These are phyloP conservation scores for Aspergillus sp. DNA, from an alignment of 2,329 filamentous ascomycete genomes.

Conservation along the genomic window DNA sequence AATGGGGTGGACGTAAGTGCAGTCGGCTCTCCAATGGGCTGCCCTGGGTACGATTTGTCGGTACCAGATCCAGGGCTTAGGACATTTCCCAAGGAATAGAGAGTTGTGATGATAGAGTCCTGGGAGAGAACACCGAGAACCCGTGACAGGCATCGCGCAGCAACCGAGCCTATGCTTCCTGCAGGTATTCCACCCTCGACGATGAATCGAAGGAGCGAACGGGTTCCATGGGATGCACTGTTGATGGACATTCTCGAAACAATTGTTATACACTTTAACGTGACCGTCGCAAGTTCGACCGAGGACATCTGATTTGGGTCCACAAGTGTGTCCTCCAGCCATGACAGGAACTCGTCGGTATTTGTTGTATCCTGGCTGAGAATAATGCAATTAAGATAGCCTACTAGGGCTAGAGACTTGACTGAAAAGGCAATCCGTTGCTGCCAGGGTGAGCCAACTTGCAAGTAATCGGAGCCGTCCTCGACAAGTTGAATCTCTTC, in stretches of 20 bases:
- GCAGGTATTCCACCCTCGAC: slow-evolving; percentile 71
- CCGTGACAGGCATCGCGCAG: slow-evolving; percentile 82
- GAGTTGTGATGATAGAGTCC: slow-evolving; percentile 89
- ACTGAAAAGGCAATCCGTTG: slow-evolving; percentile 84
- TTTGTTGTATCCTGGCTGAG: slow-evolving; percentile 83
- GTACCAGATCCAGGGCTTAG: slow-evolving; percentile 71
- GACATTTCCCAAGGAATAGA: slow-evolving; percentile 96
- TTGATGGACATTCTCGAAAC: slow-evolving; percentile 75
- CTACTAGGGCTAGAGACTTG: slow-evolving; percentile 79
- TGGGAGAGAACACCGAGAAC: slow-evolving; percentile 82
- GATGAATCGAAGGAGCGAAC: slow-evolving; percentile 82
- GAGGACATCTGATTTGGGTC: slow-evolving; percentile 84
- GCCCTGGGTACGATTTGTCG: slow-evolving; percentile 50
- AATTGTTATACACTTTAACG: slow-evolving; percentile 80
- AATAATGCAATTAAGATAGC: slow-evolving; percentile 82
- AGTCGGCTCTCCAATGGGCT: slow-evolving; percentile 44
- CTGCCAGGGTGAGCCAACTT: slow-evolving; percentile 82
- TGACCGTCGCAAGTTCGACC: slow-evolving; percentile 73
- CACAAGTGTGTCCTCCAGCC: slow-evolving; percentile 81
- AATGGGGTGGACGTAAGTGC: slow-evolving; percentile 51
- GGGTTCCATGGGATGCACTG: slow-evolving; percentile 75
- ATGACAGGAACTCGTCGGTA: slow-evolving; percentile 75
- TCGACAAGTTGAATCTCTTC: slow-evolving; percentile 88
- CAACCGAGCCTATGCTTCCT: slow-evolving; percentile 71
- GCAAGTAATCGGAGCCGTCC: slow-evolving; percentile 86